phyloP scores from a whole-genome alignment of 2,329 filamentous ascomycete genomes.

The Scytalidium lignicola region DNA sequence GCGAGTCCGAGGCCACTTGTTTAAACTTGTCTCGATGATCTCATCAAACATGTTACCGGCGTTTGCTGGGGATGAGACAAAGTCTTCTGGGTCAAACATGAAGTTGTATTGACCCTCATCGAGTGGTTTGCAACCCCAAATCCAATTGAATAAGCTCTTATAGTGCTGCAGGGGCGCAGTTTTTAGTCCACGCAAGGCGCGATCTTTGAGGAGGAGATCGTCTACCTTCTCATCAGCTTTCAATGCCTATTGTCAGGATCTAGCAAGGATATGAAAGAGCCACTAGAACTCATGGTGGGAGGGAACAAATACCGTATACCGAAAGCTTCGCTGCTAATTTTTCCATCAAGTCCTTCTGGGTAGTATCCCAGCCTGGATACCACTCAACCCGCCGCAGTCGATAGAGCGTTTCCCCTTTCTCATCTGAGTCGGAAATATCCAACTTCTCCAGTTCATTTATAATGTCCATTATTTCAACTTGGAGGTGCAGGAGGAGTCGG shows the following conservation, averaged over 20 bases:
- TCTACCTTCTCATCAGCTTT: conserved; percentile 1
- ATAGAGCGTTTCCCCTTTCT: not conserved
- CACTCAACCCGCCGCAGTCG: conserved; percentile 5
- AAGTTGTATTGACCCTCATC: conserved; percentile 10
- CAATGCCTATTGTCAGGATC: too few relatives aligned
- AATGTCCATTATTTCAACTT: conserved; percentile 8
- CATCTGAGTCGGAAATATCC: not conserved
- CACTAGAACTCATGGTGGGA: too few relatives aligned
- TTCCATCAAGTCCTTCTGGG: conserved; percentile 10
- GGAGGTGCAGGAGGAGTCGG: conserved; percentile 2
- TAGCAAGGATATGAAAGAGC: too few relatives aligned
- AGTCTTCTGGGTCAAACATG: conserved; percentile 7
- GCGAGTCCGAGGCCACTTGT: conserved; percentile 4
- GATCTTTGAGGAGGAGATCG: conserved; percentile 9
- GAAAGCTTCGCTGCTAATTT: conserved; percentile 5
- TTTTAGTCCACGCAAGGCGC: conserved; percentile 2
- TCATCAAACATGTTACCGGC: conserved; percentile 2
- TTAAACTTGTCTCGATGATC: conserved; percentile 4
- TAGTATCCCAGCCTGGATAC: conserved; percentile 7
- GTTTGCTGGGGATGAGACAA: conserved; percentile 2
- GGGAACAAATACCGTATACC: conserved; percentile 7
- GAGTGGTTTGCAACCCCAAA: conserved; percentile 6
- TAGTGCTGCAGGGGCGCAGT: conserved; percentile 2
- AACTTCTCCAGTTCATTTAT: conserved; percentile 5
- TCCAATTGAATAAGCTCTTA: conserved; percentile 9